Base-by-base conservation (phyloP, 1,284 basidiomycete species). In the Pterulicium gracile region DNA sequence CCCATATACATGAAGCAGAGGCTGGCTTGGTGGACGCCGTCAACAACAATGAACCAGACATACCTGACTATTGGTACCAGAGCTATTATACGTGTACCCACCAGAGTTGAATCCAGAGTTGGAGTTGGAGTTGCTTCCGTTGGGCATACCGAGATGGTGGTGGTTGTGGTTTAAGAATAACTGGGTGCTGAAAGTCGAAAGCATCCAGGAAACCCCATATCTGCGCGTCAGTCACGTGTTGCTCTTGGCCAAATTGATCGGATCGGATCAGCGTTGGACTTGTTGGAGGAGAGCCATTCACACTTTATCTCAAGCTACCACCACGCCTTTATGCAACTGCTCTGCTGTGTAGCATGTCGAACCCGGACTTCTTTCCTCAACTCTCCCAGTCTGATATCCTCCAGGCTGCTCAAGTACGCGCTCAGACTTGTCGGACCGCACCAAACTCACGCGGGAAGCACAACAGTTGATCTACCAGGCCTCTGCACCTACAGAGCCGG, bases 381-480 rank as follows among this genome's bases (percentile, higher is more conserved):
- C 63, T 77, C 24, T 61, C 68, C 3, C 58, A 58, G 15, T 58
- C 54, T 32, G 73, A 77, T 55, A 58, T 75, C 34, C 62, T 70
- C 48, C 67, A 65, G 50, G 73, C 73, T 20, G 66, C 67, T 23
- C 66, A 73, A 58, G 73, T 71, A 32, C 27, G 27, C 27, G 27
- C 27, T 32, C 27, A 32, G 27, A 32, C 27, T 58, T 58, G 63
- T 58, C 42, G 18, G 39, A 47, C 27, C 12, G 45, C 44, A 23
- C 24, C 44, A 42, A 45, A 40, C 47, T 49, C 23, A 46, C 45
- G 45, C 36, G 41, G 35, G 39, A 45, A 18, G 32, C 50, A 46
- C 49, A 42, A 14, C 48, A 77, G 75, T 58, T 79, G 47, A 77
- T 78, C 51, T 76, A 78, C 51, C 76, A 77, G 58, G 78, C 77